A percentile compares a stretch with the other conserved stretches of the same genome.
Evolutionary conservation across 2,329 filamentous ascomycete genomes (phyloP).

Genomic region (Aspergillus nomiae): DNA sequence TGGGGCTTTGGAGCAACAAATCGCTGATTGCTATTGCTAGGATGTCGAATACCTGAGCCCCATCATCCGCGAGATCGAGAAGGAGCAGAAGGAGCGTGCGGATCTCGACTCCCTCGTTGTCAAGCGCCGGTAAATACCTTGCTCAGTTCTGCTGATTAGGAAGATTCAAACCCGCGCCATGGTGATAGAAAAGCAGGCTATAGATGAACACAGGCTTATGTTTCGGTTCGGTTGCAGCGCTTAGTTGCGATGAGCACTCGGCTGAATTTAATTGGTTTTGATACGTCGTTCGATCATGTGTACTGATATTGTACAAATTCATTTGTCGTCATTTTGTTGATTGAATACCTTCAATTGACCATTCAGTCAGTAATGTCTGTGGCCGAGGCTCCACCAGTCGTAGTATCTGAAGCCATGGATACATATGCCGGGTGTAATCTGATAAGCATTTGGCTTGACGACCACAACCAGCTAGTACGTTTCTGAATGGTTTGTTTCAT

Average conservation of each 20-base stretch:
- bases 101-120: constrained; percentile 70
- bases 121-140: constrained; percentile 44
- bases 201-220: constrained; percentile 23
- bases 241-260: constrained; percentile 22
- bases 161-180: constrained; percentile 19
- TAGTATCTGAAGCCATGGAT: background rate
- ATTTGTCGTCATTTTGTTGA: constrained; percentile 31
- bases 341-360: background rate
- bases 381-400: background rate
- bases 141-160: constrained; percentile 21
- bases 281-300: constrained; percentile 30
- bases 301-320: constrained; percentile 47
- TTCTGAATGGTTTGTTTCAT: background rate
- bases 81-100: constrained; percentile 66
- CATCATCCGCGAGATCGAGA: constrained; percentile 69
- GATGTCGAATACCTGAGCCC: constrained; percentile 67
- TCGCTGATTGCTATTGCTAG: constrained; percentile 42
- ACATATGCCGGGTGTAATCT: background rate
- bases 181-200: constrained; percentile 22
- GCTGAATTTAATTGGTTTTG: constrained; percentile 26
- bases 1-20: background rate
- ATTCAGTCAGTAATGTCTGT: background rate
- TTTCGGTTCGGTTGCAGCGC: constrained; percentile 19
- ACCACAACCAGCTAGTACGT: background rate
- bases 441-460: background rate